These are phyloP conservation scores for Poa pratensis DNA, from an alignment of 176 grass and related monocot species.

Conservation along the genomic window DNA sequence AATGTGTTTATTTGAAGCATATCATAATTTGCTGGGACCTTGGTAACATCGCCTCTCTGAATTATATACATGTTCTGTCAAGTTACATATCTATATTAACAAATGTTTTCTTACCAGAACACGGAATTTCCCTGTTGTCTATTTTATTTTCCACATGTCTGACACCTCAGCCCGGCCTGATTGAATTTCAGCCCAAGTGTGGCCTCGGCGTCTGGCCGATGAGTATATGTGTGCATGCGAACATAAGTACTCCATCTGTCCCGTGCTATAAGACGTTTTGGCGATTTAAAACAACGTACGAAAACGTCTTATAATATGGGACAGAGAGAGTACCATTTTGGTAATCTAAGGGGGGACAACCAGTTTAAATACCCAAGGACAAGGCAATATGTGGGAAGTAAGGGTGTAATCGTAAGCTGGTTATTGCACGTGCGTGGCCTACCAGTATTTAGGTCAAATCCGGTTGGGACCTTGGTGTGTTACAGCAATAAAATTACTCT, in stretches of 20 bases:
- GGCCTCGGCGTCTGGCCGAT: neutral
- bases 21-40: neutral
- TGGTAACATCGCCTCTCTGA: neutral
- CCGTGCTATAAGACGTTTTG: no score
- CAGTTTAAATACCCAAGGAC: neutral
- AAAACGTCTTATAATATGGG: no score
- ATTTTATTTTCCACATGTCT: constrained; percentile 13
- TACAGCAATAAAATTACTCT: neutral
- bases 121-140: neutral
- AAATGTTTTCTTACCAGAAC: constrained; percentile 7
- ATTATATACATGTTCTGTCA: constrained; percentile 17
- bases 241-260: neutral
- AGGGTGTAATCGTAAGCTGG: neutral
- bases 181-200: neutral
- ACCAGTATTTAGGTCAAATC: constrained; percentile 4
- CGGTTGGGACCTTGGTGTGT: neutral
- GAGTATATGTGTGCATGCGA: neutral
- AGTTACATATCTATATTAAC: constrained; percentile 1
- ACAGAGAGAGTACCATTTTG: no score
- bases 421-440: neutral
- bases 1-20: constrained; percentile 8
- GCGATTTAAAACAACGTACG: no score
- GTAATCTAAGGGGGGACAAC: neutral
- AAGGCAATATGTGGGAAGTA: neutral
- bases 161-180: neutral